Conservation (phyloP, 495 filamentous ascomycete species). For the Aspergillus heteromorphus region DNA sequence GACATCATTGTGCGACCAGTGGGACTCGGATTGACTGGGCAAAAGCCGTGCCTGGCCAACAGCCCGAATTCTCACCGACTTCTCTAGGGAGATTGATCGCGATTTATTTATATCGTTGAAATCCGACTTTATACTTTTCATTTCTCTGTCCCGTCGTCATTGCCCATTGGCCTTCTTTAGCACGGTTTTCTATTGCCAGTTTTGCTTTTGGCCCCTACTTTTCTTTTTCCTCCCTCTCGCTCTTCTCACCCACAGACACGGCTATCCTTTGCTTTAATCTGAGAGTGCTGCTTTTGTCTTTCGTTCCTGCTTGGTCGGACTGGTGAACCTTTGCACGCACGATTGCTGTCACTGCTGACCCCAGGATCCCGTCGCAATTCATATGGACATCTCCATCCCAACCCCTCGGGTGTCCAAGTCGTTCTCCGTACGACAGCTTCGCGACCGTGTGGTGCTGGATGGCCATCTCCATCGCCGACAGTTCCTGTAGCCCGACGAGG, state of each 20-base stretch:
- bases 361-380: constrained; percentile 19
- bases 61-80: constrained; percentile 22
- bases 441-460: constrained; percentile 29
- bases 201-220: constrained; percentile 16
- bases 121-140: background rate
- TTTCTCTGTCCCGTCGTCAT: background rate
- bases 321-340: background rate
- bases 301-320: background rate
- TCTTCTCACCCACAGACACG: constrained; percentile 2
- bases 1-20: constrained; percentile 12
- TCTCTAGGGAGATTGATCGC: constrained; percentile 10
- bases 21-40: background rate
- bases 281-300: background rate
- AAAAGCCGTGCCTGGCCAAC: constrained; percentile 11
- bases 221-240: constrained; percentile 6
- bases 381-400: constrained; percentile 35
- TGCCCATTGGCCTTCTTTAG: constrained; percentile 1
- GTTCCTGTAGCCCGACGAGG: constrained; percentile 35
- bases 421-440: constrained; percentile 20
- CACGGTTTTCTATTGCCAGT: constrained; percentile 1
- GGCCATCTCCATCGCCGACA: constrained; percentile 43
- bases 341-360: constrained; percentile 6
- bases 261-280: constrained; percentile 1
- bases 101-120: constrained; percentile 1
- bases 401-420: constrained; percentile 33